Conservation (phyloP, 129 eudicot species). For the Ambrosia trifida region DNA sequence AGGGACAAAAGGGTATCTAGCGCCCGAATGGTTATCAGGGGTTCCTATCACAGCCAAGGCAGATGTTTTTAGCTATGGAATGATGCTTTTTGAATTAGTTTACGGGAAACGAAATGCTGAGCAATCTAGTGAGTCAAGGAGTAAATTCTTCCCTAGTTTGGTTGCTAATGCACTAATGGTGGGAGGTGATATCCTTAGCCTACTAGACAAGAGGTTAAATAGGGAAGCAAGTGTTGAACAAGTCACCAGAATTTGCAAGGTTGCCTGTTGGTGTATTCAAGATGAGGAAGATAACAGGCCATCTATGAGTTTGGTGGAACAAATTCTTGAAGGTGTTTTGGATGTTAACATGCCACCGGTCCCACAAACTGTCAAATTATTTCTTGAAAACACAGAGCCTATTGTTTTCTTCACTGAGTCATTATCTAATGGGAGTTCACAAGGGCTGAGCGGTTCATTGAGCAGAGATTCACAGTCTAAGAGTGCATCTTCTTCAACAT, state of each 20-base stretch:
- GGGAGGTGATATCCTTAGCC: conserved; percentile 67
- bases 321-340: conserved; percentile 65
- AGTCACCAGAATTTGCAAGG: conserved; percentile 50
- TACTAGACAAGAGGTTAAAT: conserved; percentile 54
- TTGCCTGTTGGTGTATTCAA: conserved; percentile 87
- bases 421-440: conserved; percentile 39
- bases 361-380: conserved; percentile 47
- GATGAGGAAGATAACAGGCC: conserved; percentile 69
- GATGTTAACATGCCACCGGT: conserved; percentile 65
- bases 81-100: conserved; percentile 68
- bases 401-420: conserved; percentile 44
- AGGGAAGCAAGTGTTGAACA: conserved; percentile 48
- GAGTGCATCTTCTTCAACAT: conserved; percentile 21
- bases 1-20: conserved; percentile 71
- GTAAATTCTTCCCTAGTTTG: conserved; percentile 51
- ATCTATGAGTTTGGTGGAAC: conserved; percentile 61
- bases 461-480: conserved; percentile 26
- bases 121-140: conserved; percentile 33
- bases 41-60: conserved; percentile 62
- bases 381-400: conserved; percentile 39
- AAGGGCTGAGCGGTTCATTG: conserved; percentile 4
- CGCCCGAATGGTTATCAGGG: conserved; percentile 78
- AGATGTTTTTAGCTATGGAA: conserved; percentile 73
- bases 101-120: conserved; percentile 55
- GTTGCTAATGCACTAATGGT: conserved; percentile 42